Evolutionary conservation across 176 grass and related monocot genomes (phyloP).

Genomic region (Secale cereale): DNA sequence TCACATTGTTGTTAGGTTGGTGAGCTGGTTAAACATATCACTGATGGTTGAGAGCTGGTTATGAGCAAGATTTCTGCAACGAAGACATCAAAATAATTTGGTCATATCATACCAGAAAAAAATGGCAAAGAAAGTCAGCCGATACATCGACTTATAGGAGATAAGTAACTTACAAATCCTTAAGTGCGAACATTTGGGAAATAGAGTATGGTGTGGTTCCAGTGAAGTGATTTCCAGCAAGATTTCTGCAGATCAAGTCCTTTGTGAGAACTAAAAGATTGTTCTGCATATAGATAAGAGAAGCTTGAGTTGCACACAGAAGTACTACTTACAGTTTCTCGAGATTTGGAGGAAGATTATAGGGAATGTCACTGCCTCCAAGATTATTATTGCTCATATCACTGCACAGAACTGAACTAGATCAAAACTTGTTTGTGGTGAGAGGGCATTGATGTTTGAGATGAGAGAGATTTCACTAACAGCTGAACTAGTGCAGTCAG

Average conservation of each 20-base stretch:
- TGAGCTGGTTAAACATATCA: constrained; percentile 63
- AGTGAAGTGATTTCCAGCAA: constrained; percentile 70
- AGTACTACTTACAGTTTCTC: constrained; percentile 57
- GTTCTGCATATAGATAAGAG: neutral
- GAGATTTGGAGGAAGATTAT: constrained; percentile 89
- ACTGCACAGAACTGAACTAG: constrained; percentile 49
- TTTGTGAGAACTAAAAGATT: constrained; percentile 16
- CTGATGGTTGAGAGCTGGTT: constrained; percentile 65
- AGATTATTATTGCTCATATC: constrained; percentile 87
- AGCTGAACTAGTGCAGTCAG: constrained; percentile 66
- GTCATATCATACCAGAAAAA: constrained; percentile 16
- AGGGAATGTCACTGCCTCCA: constrained; percentile 70
- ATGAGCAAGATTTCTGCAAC: constrained; percentile 73
- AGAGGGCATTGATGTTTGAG: neutral
- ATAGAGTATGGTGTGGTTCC: constrained; percentile 70
- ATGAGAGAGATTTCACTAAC: constrained; percentile 46
- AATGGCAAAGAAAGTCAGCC: neutral
- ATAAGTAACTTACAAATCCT: constrained; percentile 56
- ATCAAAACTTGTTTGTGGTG: neutral
- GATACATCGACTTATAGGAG: neutral
- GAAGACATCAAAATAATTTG: neutral
- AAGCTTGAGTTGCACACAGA: neutral
- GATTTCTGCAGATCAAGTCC: constrained; percentile 60
- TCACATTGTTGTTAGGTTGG: constrained; percentile 70
- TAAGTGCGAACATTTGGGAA: constrained; percentile 57